Evolutionary conservation across 352 stramenopile genomes (phyloP).

Genomic region (Globisporangium perplexum): DNA sequence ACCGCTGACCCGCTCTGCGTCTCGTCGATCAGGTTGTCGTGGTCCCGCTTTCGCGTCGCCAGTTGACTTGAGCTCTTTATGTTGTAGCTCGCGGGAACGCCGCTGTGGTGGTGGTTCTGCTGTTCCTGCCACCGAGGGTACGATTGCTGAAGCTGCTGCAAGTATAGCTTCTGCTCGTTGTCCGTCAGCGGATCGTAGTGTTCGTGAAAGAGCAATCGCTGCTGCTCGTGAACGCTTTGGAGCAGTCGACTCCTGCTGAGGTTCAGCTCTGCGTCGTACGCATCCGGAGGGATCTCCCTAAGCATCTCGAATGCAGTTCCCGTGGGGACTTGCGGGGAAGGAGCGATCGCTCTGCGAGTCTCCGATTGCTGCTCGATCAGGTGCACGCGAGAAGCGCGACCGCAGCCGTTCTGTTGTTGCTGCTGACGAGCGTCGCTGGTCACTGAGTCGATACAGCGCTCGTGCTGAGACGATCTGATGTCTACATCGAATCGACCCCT

Average conservation of each 20-base stretch:
- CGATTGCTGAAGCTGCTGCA: neutral
- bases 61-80: neutral
- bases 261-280: neutral
- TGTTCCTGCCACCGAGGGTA: neutral
- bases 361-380: neutral
- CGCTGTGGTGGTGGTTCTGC: neutral
- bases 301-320: neutral
- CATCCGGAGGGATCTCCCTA: neutral
- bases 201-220: neutral
- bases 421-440: neutral
- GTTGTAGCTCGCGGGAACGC: neutral
- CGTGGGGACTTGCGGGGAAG: neutral
- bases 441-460: neutral
- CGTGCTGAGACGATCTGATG: neutral
- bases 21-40: neutral
- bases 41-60: neutral
- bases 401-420: neutral
- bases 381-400: neutral
- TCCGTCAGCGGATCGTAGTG: neutral
- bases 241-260: neutral
- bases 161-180: neutral
- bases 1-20: neutral
- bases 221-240: neutral
- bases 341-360: neutral
- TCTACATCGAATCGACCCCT: neutral